Evolutionary conservation across 139 green algal species (phyloP), one percentile per base, ranked within the genome.

Genomic region (Chlamydomonas schloesseri): DNA sequence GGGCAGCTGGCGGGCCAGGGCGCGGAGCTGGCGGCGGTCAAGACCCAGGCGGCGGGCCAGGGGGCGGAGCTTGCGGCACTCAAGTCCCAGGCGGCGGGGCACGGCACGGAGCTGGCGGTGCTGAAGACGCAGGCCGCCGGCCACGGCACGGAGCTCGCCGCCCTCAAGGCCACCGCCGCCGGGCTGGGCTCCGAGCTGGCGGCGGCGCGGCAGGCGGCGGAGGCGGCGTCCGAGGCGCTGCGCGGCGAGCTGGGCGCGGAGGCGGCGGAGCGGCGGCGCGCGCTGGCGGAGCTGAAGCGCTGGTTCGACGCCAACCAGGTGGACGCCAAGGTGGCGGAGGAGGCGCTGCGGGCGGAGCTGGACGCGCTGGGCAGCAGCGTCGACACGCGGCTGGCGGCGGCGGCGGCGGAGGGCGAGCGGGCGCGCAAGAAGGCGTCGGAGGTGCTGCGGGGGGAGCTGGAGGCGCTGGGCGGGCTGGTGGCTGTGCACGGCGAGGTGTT

Each of bases 281-380:
- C 34, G 33, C 1, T 64, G 18, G 55, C 34, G 26, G 81, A 86
- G n/a, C 78, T 90, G 3, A 83, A 83, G 71, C 82, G 37, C 18
- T 90, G 86, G 78, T 87, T 87, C 28, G 79, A 86, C 47, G 71
- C 87, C n/a, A 90, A 87, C 71, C 71, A 83, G 71, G 85, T 86
- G 46, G 82, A 84, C 68, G 73, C 78, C 34, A 83, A 90, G 86
- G 24, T 90, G 47, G 79, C 79, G 21, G 86, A 90, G 60, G 86
- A 90, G 78, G 24, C 69, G 37, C 58, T 90, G 15, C 21, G 31
- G 50, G 34, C 71, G 69, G 86, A 87, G 71, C 15, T 90, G 24
- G 86, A 87, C 28, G 46, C 46, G 58, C 71, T 87, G 60, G 26
- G 26, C 24, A 31, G 13, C 8, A 50, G n/a, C 24, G 60, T 62